These are phyloP conservation scores for Cytospora leucostoma DNA, from an alignment of 2,329 filamentous ascomycete species.

Conservation along the genomic window DNA sequence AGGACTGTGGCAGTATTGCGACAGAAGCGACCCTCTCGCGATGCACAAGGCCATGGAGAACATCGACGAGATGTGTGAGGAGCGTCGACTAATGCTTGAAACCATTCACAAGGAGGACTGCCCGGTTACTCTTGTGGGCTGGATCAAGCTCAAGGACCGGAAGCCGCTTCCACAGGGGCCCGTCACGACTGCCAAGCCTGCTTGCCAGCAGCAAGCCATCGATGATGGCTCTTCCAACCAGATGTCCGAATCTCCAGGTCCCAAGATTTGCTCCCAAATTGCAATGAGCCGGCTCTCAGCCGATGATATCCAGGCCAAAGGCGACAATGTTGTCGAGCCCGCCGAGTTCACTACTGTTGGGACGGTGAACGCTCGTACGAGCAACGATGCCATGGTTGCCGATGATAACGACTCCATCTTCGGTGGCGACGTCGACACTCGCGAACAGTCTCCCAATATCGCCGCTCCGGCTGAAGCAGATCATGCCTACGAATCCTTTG, in stretches of 20 bases:
- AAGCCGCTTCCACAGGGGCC: neutral
- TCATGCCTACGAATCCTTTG: neutral
- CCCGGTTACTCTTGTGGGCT: neutral
- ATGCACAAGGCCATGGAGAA: constrained; percentile 3
- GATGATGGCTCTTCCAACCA: neutral
- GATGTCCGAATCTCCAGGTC: neutral
- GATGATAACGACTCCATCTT: neutral
- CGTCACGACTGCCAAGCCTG: neutral
- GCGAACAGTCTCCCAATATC: neutral
- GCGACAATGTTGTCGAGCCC: neutral
- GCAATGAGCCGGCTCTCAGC: neutral
- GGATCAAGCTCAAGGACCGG: neutral
- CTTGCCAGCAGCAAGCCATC: neutral
- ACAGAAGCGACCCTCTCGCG: neutral
- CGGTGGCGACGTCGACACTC: neutral
- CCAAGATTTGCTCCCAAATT: neutral
- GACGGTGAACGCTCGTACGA: neutral
- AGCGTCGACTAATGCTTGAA: constrained; percentile 2
- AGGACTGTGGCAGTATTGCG: constrained; percentile 1
- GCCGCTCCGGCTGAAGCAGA: neutral
- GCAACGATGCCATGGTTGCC: neutral
- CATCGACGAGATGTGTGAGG: constrained; percentile 3
- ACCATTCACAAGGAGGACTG: constrained; percentile 1
- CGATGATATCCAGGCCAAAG: neutral
- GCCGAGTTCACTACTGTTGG: neutral